Base-by-base conservation (phyloP, 371 early-diverging fungal species). In the Circinella minor region DNA sequence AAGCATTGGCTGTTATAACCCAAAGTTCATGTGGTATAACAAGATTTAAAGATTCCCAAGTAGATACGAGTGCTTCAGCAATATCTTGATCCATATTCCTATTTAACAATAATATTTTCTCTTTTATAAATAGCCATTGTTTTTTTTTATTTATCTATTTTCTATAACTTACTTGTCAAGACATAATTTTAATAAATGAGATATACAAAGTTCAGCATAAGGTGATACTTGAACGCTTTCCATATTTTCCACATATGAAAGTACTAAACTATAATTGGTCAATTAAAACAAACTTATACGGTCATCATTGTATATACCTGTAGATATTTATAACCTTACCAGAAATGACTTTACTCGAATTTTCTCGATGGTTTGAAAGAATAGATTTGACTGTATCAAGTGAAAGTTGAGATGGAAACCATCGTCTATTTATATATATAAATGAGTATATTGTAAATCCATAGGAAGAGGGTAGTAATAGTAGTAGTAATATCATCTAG, bases 1-100 rank as follows among this genome's bases (percentile, higher is more conserved):
- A 36, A 49, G 61, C 49, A 64, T 80, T 74, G 36, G 75, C 71
- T 0, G 82, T 81, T 49, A 76, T 62, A 47, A 69, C 59, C 85
- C 85, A 85, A 37, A 85, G 55, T 27, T 77, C 71, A 54, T 81
- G 76, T 1, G 85, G 85, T n/a, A 79, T 76, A 6, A 74, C 64
- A 17, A 71, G 69, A 65, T 84, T 75, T 20, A 80, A 74, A 39
- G 75, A 64, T 34, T 84, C 82, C 84, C 84, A 84, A 0, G 74
- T 64, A 1, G 80, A 80, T 17, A 69, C 43, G 62, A 84, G 80
- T 6, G 80, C 68, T 11, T 80, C 76, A 4, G 73, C 63, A 18
- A 79, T 51, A 10, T 46, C 62, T 14, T 49, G 17, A 72, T 78
- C 76, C 34, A 78, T 55, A 17, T 60, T 6, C 3, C 51, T 51